Base-by-base conservation (phyloP, 169 alveolate species). In the Perkinsus chesapeaki region DNA sequence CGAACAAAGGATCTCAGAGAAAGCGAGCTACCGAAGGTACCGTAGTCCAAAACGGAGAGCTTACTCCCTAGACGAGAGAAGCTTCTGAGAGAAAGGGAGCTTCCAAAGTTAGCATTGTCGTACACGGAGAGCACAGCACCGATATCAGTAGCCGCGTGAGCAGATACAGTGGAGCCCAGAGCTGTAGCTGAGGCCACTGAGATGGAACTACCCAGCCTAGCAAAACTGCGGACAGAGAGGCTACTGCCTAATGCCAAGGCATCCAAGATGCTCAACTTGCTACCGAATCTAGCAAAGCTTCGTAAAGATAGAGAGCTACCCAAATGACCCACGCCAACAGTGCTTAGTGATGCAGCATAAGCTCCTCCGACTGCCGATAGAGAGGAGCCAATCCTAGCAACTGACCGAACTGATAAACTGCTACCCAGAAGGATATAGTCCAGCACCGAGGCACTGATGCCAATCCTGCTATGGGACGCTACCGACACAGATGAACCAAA, bases 41-140 rank as follows among this genome's bases (percentile, higher is more conserved):
- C 91, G 10, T 19, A 92, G 92, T 94, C 95, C 82, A 48, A 73
- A 23, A 39, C 43, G 39, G 73, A 72, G 93, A 94, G 37, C 20
- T 73, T 31, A 10, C 43, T 34, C 37, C 92, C 95, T 39, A 60
- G 72, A 73, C 95, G 39, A 0, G 93, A 91, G 34, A 39, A 73
- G 36, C 91, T 43, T 47, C 82, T 39, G 39, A 73, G 92, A n/a
- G 39, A 23, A 27, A 90, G 48, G 92, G 48, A 31, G n/a, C 48
- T 38, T 23, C 92, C 92, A 5, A 90, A 23, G 31, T 16, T 27
- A 43, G 20, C 43, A 43, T 3, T 3, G 31, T 39, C 92, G 92
- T 34, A 39, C 12, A 31, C 39, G 92, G 47, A 34, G 34, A 90
- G 31, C n/a, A 31, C 39, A 20, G n/a, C 92, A 27, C 92, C 39